Evolutionary conservation across 2,329 filamentous ascomycete genomes (phyloP).

Genomic region (Botrytis sinoallii): DNA sequence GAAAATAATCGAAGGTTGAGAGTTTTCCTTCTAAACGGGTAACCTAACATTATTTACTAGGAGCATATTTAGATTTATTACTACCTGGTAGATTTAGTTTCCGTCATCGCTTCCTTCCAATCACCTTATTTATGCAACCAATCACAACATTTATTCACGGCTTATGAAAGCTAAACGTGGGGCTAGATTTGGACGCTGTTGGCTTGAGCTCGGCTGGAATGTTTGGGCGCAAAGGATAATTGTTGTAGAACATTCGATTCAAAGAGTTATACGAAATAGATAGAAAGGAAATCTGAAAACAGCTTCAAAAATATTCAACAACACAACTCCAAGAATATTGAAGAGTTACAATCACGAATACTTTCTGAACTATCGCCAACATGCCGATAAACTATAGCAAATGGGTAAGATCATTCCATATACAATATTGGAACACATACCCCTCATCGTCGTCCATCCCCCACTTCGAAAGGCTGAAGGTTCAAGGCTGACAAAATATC

Average conservation of each 20-base stretch:
- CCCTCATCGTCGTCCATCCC: conserved; percentile 9
- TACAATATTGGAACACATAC: background rate
- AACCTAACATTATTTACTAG: background rate
- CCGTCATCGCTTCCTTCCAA: conserved; percentile 15
- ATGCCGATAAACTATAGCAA: conserved; percentile 65
- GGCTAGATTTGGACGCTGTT: conserved; percentile 1
- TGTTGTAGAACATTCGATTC: conserved; percentile 32
- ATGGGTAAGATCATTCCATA: conserved; percentile 42
- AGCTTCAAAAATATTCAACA: background rate
- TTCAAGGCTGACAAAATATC: conserved; percentile 34
- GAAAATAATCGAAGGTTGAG: background rate
- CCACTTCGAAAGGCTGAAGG: conserved; percentile 32
- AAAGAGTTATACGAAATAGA: background rate
- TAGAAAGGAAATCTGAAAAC: background rate
- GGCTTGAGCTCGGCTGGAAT: conserved; percentile 3
- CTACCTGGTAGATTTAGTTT: conserved; percentile 9
- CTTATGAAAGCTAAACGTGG: conserved; percentile 10
- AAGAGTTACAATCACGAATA: background rate
- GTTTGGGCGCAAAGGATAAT: conserved; percentile 1
- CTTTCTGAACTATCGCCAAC: conserved; percentile 12
- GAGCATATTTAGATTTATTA: background rate
- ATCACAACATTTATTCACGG: background rate
- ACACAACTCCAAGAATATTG: background rate
- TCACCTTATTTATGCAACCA: background rate
- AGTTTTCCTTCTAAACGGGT: background rate